Base-by-base conservation (phyloP, 1,284 basidiomycete species). In the Papiliotrema flavescens region DNA sequence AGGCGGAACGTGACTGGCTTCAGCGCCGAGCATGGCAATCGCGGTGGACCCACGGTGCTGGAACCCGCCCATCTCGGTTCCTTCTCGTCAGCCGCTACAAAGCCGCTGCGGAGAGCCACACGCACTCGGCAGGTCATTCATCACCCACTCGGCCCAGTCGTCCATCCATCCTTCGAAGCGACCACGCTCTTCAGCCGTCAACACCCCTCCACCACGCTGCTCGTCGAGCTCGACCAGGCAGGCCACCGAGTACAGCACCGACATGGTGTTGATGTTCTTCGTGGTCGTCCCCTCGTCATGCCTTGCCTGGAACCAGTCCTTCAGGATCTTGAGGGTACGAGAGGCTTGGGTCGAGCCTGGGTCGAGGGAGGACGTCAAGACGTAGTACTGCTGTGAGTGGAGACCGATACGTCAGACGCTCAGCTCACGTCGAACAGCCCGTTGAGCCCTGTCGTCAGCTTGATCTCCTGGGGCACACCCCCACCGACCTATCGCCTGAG, bases 201-300 rank as follows among this genome's bases (percentile, higher is more conserved):
- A 42, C n/a, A 84, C 69, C 58, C 39, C 20, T 17, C 39, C 39
- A 20, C 39, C 39, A 5, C 39, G 39, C 20, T 40, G 15, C 39
- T 40, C 17, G 39, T 40, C 39, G 17, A 40, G 39, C 39, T 40
- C 39, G 20, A 40, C 39, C 17, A 40, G 39, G 39, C 80, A 80
- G 0, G 83, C 81, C 13, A 83, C 80, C 7, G 81, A 81, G 43
- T 85, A 78, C 49, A 86, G 77, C 0, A 83, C 82, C 1, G 83
- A 80, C 82, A 85, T 84, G 15, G 84, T 85, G 71, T 85, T 85
- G 63, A 86, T 83, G 66, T 86, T 85, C 79, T 85, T 84, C 7
- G 83, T 83, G 3, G 83, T 83, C 20, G 68, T 69, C 13, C 64
- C 67, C 9, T 63, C 49, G 51, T 78, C 76, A 63, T 82, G 82